A percentile compares a stretch with the other conserved stretches of the same genome.
phyloP scores from a whole-genome alignment of 2,329 filamentous ascomycete species.

The Karstenula rhodostoma region DNA sequence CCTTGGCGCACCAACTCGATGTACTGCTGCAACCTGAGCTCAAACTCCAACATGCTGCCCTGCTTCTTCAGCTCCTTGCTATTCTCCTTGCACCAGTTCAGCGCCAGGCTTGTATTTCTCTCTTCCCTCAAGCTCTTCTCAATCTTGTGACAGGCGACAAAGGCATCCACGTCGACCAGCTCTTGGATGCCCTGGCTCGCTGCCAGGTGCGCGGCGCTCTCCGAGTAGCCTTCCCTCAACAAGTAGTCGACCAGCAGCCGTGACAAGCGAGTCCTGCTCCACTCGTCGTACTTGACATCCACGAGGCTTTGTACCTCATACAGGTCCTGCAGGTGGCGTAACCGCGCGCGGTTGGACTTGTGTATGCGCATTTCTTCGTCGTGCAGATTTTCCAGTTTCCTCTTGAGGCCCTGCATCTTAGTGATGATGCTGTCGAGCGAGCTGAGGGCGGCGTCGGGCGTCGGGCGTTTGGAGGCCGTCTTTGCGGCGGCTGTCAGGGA shows the following conservation, averaged over 20 bases:
- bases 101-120: slow-evolving; percentile 77
- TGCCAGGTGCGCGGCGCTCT: slow-evolving; percentile 79
- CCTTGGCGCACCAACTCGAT: slow-evolving; percentile 83
- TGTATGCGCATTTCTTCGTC: slow-evolving; percentile 83
- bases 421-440: slow-evolving; percentile 85
- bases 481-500: slow-evolving; percentile 64
- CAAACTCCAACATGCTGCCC: slow-evolving; percentile 88
- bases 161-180: slow-evolving; percentile 88
- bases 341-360: slow-evolving; percentile 75
- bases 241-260: slow-evolving; percentile 92
- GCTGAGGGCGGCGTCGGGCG: slow-evolving; percentile 64
- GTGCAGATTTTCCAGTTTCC: slow-evolving; percentile 80
- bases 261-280: slow-evolving; percentile 83
- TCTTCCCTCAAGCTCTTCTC: slow-evolving; percentile 71
- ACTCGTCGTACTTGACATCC: slow-evolving; percentile 92
- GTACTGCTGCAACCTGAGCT: slow-evolving; percentile 92
- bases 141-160: slow-evolving; percentile 81
- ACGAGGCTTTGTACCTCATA: slow-evolving; percentile 81
- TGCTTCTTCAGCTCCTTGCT: slow-evolving; percentile 91
- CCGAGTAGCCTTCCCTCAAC: slow-evolving; percentile 80
- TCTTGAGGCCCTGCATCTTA: slow-evolving; percentile 85
- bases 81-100: slow-evolving; percentile 93
- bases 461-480: slow-evolving; percentile 65
- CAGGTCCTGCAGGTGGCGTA: slow-evolving; percentile 81
- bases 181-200: slow-evolving; percentile 77